Percentiles rank a stretch among this genome's conserved stretches.
phyloP scores from a whole-genome alignment of 2,329 filamentous ascomycete species.

The Nothopassalora personata region DNA sequence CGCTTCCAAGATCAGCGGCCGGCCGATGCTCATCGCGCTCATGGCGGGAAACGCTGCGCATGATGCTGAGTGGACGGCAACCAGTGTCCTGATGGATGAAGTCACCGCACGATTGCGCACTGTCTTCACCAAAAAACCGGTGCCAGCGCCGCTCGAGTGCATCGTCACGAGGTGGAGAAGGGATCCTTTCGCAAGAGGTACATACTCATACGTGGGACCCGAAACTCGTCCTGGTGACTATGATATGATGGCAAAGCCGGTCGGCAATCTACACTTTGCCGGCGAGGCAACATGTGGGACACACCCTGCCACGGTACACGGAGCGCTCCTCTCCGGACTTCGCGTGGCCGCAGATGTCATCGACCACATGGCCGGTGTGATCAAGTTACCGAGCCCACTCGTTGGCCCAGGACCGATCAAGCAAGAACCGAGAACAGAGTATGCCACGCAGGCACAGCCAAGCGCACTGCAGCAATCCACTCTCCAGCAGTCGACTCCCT shows the following conservation, averaged over 20 bases:
- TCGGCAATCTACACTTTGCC: constrained; percentile 89
- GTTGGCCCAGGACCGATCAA: constrained; percentile 54
- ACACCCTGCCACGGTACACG: constrained; percentile 94
- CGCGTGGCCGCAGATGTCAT: constrained; percentile 83
- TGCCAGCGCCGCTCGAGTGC: constrained; percentile 76
- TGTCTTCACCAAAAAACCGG: constrained; percentile 59
- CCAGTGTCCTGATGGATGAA: constrained; percentile 71
- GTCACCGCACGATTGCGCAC: constrained; percentile 72
- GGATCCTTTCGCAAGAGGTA: constrained; percentile 86
- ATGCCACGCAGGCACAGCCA: background rate
- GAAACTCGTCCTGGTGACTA: constrained; percentile 82
- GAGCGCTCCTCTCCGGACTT: constrained; percentile 88
- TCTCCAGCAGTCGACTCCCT: background rate
- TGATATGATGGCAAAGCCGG: constrained; percentile 75
- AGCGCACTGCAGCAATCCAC: constrained; percentile 1
- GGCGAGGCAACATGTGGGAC: constrained; percentile 95
- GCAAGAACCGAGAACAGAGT: constrained; percentile 21
- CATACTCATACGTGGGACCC: constrained; percentile 89
- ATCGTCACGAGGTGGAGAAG: constrained; percentile 90
- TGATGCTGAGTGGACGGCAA: constrained; percentile 71
- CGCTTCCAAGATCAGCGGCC: constrained; percentile 78
- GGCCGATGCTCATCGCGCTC: constrained; percentile 78
- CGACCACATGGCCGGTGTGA: constrained; percentile 72
- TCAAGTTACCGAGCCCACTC: constrained; percentile 69
- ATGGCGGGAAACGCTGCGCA: constrained; percentile 95